A percentile compares a stretch with the other conserved stretches of the same genome.
Evolutionary conservation across 352 stramenopile species (phyloP).

Genomic region (Pythium aquatile): DNA sequence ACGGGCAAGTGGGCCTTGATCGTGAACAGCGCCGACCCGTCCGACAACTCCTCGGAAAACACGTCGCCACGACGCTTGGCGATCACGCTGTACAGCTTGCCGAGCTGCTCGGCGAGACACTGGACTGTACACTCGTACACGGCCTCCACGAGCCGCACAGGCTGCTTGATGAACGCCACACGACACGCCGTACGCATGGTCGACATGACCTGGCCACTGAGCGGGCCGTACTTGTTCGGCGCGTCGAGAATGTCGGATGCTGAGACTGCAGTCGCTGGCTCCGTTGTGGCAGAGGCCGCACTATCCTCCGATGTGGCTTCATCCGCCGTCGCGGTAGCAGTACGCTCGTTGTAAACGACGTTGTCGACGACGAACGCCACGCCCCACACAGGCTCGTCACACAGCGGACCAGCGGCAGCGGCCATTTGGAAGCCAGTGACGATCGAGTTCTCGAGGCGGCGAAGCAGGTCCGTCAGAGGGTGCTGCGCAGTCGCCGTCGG

Average conservation of each 20-base stretch:
- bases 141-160: constrained; percentile 89
- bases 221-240: constrained; percentile 50
- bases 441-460: constrained; percentile 76
- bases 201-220: constrained; percentile 83
- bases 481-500: background rate
- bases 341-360: constrained; percentile 47
- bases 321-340: constrained; percentile 13
- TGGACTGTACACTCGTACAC: constrained; percentile 90
- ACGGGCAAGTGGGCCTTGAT: constrained; percentile 94
- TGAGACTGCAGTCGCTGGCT: background rate
- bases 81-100: constrained; percentile 94
- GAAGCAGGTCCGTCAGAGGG: constrained; percentile 27
- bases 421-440: constrained; percentile 85
- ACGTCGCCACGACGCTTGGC: constrained; percentile 92
- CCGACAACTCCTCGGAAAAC: constrained; percentile 82
- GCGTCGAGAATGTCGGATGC: constrained; percentile 1
- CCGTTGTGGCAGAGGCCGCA: background rate
- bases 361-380: constrained; percentile 88
- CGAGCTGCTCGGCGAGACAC: constrained; percentile 88
- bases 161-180: constrained; percentile 77
- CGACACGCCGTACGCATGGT: constrained; percentile 72
- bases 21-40: constrained; percentile 93
- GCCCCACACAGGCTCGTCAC: constrained; percentile 89
- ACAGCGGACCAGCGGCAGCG: constrained; percentile 80
- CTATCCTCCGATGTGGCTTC: background rate